phyloP scores from a whole-genome alignment of 2,329 filamentous ascomycete genomes.

The Fusarium udum region DNA sequence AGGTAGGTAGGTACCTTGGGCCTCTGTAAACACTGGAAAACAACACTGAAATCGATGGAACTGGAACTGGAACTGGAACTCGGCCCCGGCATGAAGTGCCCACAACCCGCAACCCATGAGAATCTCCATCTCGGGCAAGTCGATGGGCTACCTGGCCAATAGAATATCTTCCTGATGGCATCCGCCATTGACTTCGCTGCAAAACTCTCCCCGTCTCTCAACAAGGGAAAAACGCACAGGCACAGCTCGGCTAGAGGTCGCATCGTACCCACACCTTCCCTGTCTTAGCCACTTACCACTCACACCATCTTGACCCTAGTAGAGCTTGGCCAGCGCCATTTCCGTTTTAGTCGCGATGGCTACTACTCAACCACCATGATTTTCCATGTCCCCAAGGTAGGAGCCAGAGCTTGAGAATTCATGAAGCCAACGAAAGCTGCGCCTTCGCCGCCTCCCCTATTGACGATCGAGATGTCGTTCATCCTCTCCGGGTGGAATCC shows the following conservation, averaged over 20 bases:
- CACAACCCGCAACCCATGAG: slow-evolving; percentile 26
- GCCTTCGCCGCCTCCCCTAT: not conserved
- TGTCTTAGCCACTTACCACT: slow-evolving; percentile 29
- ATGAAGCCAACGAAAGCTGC: not conserved
- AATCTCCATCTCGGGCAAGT: slow-evolving; percentile 12
- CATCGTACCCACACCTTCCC: slow-evolving; percentile 29
- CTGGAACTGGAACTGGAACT: slow-evolving; percentile 3
- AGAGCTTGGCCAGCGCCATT: slow-evolving; percentile 34
- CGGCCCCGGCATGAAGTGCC: slow-evolving; percentile 33
- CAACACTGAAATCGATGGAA: slow-evolving; percentile 25
- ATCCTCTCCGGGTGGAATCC: not conserved
- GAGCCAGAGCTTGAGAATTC: slow-evolving; percentile 3
- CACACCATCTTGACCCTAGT: slow-evolving; percentile 30
- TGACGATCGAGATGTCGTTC: not conserved
- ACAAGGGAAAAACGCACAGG: slow-evolving; percentile 36
- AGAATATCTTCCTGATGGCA: slow-evolving; percentile 1
- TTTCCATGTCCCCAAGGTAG: not conserved
- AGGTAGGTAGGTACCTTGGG: not conserved
- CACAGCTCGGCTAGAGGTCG: slow-evolving; percentile 30
- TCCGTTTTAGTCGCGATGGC: slow-evolving; percentile 34
- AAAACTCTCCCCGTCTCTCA: slow-evolving; percentile 27
- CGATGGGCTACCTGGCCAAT: slow-evolving; percentile 14
- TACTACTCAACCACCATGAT: slow-evolving; percentile 36
- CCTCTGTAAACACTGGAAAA: not conserved
- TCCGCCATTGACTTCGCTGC: slow-evolving; percentile 27